phyloP scores from a whole-genome alignment of 345 rosid species.

The Garcia nutans region DNA sequence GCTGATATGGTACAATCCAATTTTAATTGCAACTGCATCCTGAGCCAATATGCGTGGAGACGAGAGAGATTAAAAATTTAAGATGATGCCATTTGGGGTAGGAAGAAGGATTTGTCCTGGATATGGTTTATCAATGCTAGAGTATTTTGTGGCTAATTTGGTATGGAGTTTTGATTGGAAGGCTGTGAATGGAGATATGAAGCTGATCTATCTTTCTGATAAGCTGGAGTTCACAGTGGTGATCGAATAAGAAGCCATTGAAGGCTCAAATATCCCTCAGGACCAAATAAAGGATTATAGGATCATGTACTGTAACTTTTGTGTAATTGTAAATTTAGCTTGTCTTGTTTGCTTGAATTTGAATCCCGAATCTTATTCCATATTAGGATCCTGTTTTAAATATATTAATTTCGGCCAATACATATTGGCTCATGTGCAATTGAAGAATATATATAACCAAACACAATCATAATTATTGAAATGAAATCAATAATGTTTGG shows the following conservation, averaged over 20 bases:
- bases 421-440: too few species aligned
- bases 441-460: too few species aligned
- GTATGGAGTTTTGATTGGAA: constrained; percentile 17
- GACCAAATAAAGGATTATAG: background rate
- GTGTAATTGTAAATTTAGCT: too few species aligned
- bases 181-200: constrained; percentile 13
- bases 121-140: constrained; percentile 11
- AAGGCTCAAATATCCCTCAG: constrained; percentile 1
- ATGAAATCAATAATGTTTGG: too few species aligned
- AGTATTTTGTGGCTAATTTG: constrained; percentile 22
- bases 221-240: constrained; percentile 3
- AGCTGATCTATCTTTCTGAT: constrained; percentile 1
- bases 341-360: too few species aligned
- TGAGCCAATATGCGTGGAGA: too few species aligned
- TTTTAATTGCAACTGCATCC: too few species aligned
- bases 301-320: background rate
- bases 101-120: constrained; percentile 24
- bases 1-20: too few species aligned
- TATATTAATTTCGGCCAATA: too few species aligned
- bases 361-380: too few species aligned
- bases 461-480: too few species aligned
- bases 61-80: constrained; percentile 21
- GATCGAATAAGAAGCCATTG: constrained; percentile 13
- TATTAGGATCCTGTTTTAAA: too few species aligned
- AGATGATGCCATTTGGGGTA: constrained; percentile 23